Base-by-base conservation (phyloP, 176 grass and related monocot genomes). In the Oryza australiensis region DNA sequence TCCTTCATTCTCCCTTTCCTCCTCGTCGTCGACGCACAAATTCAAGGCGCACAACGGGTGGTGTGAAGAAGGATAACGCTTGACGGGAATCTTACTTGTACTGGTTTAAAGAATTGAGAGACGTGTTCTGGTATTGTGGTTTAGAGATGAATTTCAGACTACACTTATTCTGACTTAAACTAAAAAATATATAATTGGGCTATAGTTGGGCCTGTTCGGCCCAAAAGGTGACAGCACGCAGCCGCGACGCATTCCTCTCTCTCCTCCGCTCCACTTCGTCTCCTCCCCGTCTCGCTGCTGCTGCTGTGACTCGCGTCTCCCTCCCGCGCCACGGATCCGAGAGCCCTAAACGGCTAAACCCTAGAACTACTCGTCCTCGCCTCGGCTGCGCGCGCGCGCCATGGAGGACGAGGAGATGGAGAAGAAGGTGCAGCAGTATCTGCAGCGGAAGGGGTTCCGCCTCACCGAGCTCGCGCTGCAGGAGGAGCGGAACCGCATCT, bases 391-490 rank as follows among this genome's bases (percentile, higher is more conserved):
- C 18, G 7, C 34, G 23, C 18, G 13, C 60, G 5, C 66, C 32
- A 98, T 99, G 93, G 93, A 93, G 41, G 96, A 98, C 72, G 93
- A 95, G 85, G 96, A 98, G 84, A 89, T 93, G 76, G 88, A 99
- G 83, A 99, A 95, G 91, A 87, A 94, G 71, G 96, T 93, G 80
- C 77, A 93, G 73, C 87, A 90, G 74, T 99, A 99, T 82, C 82
- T 95, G 73, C 92, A 90, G 85, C 92, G 87, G 73, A 99, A 92
- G 86, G 96, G 93, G 22, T 95, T 99, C 89, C 90, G 81, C 82
- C 85, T 93, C 71, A 88, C 90, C 6, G 96, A 95, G 85, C 84
- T 95, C 26, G 91, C 91, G 55, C 87, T 95, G 60, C 96, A 93
- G 74, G 93, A 94, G 87, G 95, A 99, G 85, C 92, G 94, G 63